Base-by-base conservation (phyloP, 2,329 filamentous ascomycete genomes). In the Chaetomiaceae sp. region DNA sequence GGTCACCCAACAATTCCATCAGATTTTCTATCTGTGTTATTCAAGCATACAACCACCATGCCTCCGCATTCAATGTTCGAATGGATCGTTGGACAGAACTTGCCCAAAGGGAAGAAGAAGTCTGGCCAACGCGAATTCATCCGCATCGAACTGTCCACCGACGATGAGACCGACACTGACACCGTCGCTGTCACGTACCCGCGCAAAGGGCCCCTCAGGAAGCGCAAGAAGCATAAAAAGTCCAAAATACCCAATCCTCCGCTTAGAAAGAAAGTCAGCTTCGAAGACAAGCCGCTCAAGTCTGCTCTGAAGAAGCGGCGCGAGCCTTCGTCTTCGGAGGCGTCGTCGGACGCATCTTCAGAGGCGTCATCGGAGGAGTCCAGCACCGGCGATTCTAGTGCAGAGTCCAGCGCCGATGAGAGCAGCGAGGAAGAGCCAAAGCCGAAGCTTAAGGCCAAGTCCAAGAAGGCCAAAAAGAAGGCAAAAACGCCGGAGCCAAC, bases 91-190 rank as follows among this genome's bases (percentile, higher is more conserved):
- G 71, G 72, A 25, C 68, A 66, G 45, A 73, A 74, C 42, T 42
- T 69, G n/a, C 43, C 56, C 16, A 52, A 32, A 8, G 43, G 36
- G 30, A 55, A 52, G 33, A 50, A 48, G 16, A 46, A 52, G 41
- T n/a, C 45, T 29, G 73, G 10, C 61, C 27, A 29, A 27, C 38
- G 48, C 6, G 37, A 56, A 16, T 40, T 29, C 20, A 29, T 75
- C 52, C 69, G 62, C 20, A 61, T 78, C 29, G 69, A 75, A 47
- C 62, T 78, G 1, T 68, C 71, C 13, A 79, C 78, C 10, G 77
- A 81, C 55, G 77, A 80, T 38, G 75, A 78, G 51, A 71, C 70
- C n/a, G 72, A 74, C 7, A 68, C 72, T 23, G 78, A 81, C 48
- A 73, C 69, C 3, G 63, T 80, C 48, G 70, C 65, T 16, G 64